Base-by-base conservation (phyloP, 1,284 basidiomycete genomes). In the Trametes polyzona region DNA sequence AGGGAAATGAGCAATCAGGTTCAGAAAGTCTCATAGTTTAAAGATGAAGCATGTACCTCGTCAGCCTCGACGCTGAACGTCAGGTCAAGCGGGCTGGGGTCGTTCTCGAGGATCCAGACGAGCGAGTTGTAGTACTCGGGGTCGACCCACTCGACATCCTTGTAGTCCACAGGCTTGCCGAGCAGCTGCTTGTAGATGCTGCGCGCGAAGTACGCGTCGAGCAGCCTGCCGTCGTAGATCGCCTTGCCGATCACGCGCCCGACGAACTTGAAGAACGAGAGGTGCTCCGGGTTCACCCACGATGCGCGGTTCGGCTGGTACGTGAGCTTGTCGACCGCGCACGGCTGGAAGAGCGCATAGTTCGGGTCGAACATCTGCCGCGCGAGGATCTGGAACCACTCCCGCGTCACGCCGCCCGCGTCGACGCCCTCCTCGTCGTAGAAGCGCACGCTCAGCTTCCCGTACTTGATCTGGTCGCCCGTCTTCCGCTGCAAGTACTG, bases 331-430 rank as follows among this genome's bases (percentile, higher is more conserved):
- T 98, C 95, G 5, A 95, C 95, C 0, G 95, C 94, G 70, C 95
- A 98, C 10, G 96, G 96, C 71, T 98, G 94, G 83, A 99, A 99
- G 19, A 99, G 83, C 6, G 95, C 95, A 68, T 99, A 98, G 76
- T 97, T 94, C n/a, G 97, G 96, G 72, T 99, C 95, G 76, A 99
- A 98, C 92, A 99, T 99, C 73, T 98, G 96, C 52, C 95, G 84
- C 1, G 96, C 96, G 19, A 99, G 85, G 52, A 98, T 96, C 67
- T 95, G 93, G 87, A 96, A 98, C 96, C 96, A 98, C 76, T 98
- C 96, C 62, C 96, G 85, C 2, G 97, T 98, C 39, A 99, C 94
- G 68, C 97, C 97, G 24, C 97, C 97, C 0, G 97, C 97, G 72
- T 99, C 97, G 44, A 99, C 93, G 63, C 97, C 97, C 68, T 99